Evolutionary conservation across 2,329 filamentous ascomycete genomes (phyloP), one percentile per base, ranked within the genome.

Genomic region (Chrysosporium keratinophilum): DNA sequence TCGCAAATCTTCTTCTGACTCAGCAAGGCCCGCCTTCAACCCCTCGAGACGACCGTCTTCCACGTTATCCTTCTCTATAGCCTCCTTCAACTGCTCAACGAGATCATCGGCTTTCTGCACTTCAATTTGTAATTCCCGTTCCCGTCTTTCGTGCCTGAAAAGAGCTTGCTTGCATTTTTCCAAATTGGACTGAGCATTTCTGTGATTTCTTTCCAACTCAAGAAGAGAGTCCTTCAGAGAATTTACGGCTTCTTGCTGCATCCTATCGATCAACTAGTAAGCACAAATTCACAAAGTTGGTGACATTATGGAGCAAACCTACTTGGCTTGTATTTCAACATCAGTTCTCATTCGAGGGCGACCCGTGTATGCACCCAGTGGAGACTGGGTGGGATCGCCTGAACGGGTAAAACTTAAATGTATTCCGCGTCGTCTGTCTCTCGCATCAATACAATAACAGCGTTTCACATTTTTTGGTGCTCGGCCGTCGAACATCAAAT

Each of bases 331-430:
- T 15, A 78, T 79, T 54, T 80, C 84, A 23, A 80, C 75, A 64
- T 95, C 87, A 0, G 86, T 84, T 63, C 84, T 85, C 82, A 95
- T 94, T n/a, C 89, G 81, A 20, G 85, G 75, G 9, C 70, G 71
- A 39, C 78, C 74, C 0, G 64, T 67, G 59, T 73, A 81, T 14
- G 77, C 75, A 6, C 74, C 67, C 4, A 85, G 74, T 11, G 79
- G 78, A 39, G 72, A 70, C 37, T 77, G 72, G 46, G 71, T 78
- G 48, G 74, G 66, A 41, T 74, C 74, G n/a, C 75, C 76, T 46
- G 65, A 67, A 33, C 71, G 69, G 31, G 72, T 72, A 63, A 69
- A 77, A 17, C 72, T 76, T 56, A 87, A 76, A 62, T 81, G 78
- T 45, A 82, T 69, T 42, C 83, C 87, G 64, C 77, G 77, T 55